phyloP scores from a whole-genome alignment of 371 early-diverging fungal genomes.

The Mucor piriformis region DNA sequence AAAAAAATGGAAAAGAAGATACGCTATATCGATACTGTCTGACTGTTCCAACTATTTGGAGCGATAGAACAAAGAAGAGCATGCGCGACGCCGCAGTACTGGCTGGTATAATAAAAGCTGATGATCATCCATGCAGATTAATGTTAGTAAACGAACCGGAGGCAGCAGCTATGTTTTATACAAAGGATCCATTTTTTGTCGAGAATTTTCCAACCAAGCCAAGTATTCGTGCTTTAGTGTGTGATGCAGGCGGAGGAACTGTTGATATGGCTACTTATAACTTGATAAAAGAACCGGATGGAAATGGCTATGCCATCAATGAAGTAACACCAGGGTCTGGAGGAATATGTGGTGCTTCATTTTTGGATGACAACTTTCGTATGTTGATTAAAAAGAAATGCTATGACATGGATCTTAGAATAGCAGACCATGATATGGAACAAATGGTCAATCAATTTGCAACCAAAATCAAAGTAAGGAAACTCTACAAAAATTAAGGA shows the following conservation, averaged over 20 bases:
- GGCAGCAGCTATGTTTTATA: constrained; percentile 43
- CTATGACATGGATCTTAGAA: constrained; percentile 23
- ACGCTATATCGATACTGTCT: constrained; percentile 32
- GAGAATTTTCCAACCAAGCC: constrained; percentile 17
- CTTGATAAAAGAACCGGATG: constrained; percentile 22
- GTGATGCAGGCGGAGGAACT: constrained; percentile 67
- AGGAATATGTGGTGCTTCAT: constrained; percentile 54
- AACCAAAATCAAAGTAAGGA: constrained; percentile 35
- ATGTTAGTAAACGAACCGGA: constrained; percentile 55
- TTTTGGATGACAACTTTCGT: constrained; percentile 51
- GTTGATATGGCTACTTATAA: constrained; percentile 56
- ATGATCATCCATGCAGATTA: constrained; percentile 41
- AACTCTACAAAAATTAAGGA: neutral
- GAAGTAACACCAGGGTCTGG: constrained; percentile 53
- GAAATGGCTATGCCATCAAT: constrained; percentile 30
- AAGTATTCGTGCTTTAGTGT: constrained; percentile 51
- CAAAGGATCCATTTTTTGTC: neutral
- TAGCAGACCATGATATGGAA: constrained; percentile 32
- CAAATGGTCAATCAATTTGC: constrained; percentile 36
- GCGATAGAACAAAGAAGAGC: constrained; percentile 38
- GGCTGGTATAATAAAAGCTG: constrained; percentile 35
- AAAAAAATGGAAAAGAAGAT: neutral
- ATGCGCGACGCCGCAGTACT: constrained; percentile 46
- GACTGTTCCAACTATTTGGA: constrained; percentile 51
- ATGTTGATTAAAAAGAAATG: constrained; percentile 32